Percentiles rank a stretch among this genome's conserved stretches.
Evolutionary conservation across 768 basidiomycete genomes (phyloP).

Genomic region (Filobasidium wieringae): DNA sequence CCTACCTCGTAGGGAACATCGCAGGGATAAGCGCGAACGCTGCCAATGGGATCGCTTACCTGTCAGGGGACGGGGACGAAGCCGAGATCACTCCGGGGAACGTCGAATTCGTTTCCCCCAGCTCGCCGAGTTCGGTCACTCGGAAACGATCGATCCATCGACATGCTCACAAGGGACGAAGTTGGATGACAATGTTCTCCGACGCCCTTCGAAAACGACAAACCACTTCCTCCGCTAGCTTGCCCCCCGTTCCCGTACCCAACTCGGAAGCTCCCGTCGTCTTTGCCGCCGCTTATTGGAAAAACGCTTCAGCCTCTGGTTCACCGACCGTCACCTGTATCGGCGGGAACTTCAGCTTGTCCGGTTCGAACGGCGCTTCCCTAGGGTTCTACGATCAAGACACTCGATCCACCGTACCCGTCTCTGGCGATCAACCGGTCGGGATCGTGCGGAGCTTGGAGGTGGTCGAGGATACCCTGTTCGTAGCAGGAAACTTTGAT

Average conservation of each 20-base stretch:
- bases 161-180: background rate
- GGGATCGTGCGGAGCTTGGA: constrained; percentile 68
- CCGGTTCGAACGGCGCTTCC: constrained; percentile 43
- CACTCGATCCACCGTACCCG: constrained; percentile 34
- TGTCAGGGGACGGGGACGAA: constrained; percentile 47
- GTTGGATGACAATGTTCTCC: background rate
- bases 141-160: background rate
- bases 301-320: constrained; percentile 53
- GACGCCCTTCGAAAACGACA: constrained; percentile 13
- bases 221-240: constrained; percentile 54
- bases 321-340: constrained; percentile 56
- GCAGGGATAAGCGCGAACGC: constrained; percentile 46
- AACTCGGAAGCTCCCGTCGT: constrained; percentile 64
- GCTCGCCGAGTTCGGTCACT: background rate
- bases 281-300: constrained; percentile 76
- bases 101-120: background rate
- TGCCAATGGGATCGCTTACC: constrained; percentile 64
- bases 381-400: constrained; percentile 61
- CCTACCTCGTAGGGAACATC: constrained; percentile 9
- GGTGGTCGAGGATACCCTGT: constrained; percentile 59
- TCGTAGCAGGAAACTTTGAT: constrained; percentile 74
- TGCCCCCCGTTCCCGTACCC: constrained; percentile 47
- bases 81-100: constrained; percentile 42
- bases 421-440: constrained; percentile 48
- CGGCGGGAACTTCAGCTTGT: constrained; percentile 78